These are phyloP conservation scores for Thuja plicata DNA, from an alignment of 83 land plant species.

Conservation along the genomic window DNA sequence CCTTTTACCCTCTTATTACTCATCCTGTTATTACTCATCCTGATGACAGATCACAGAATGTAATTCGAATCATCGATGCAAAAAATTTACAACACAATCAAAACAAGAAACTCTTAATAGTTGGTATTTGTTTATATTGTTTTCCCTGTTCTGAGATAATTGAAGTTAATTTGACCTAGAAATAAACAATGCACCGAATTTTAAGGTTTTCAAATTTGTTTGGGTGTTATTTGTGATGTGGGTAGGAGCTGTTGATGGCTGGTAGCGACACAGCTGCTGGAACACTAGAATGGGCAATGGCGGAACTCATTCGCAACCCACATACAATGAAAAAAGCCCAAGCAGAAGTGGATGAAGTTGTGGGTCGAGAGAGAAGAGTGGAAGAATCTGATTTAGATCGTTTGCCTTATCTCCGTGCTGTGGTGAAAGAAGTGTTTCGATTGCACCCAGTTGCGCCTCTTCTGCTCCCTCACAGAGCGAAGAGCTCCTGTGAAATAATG, in stretches of 20 bases:
- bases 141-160: too few relatives aligned
- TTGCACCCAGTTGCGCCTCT: conserved; percentile 3
- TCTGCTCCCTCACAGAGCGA: neutral
- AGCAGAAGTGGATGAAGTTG: neutral
- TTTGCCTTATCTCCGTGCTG: neutral
- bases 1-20: too few relatives aligned
- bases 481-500: neutral
- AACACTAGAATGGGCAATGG: conserved; percentile 9
- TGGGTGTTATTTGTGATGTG: too few relatives aligned
- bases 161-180: too few relatives aligned
- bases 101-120: too few relatives aligned
- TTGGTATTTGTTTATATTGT: too few relatives aligned
- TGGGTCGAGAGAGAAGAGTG: neutral
- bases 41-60: too few relatives aligned
- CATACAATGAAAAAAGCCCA: neutral
- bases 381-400: neutral
- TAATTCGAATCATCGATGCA: too few relatives aligned
- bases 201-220: too few relatives aligned
- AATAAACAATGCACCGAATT: too few relatives aligned
- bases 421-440: conserved; percentile 4
- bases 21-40: too few relatives aligned
- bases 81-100: too few relatives aligned
- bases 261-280: neutral
- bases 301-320: neutral
- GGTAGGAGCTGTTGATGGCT: neutral